Percentiles rank a stretch among this genome's conserved stretches.
These are phyloP conservation scores for Symbiodinium pilosum DNA, from an alignment of 73 alveolate species.

Conservation along the genomic window DNA sequence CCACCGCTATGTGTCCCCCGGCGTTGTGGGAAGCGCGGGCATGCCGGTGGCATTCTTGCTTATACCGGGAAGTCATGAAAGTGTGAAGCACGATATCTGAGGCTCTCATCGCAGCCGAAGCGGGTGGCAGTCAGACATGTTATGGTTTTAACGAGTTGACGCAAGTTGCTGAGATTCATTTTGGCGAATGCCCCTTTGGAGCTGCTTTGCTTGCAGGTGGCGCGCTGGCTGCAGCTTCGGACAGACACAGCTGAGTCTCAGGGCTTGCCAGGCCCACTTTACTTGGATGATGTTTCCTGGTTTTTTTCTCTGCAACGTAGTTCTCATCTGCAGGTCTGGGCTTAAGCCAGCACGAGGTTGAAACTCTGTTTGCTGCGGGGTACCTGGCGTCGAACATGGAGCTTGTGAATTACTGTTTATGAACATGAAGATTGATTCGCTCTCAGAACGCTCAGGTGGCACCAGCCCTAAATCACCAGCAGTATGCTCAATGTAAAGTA, in stretches of 20 bases:
- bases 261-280: neutral
- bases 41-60: neutral
- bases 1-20: constrained; percentile 31
- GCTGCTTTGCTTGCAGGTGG: neutral
- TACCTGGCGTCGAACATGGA: too few species aligned
- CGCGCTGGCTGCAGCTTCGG: constrained; percentile 8
- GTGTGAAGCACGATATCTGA: neutral
- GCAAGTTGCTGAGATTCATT: too few species aligned
- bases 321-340: constrained; percentile 25
- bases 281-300: neutral
- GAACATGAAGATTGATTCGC: too few species aligned
- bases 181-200: too few species aligned
- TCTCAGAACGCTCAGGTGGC: too few species aligned
- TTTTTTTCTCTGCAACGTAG: neutral
- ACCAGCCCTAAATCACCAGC: too few species aligned
- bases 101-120: neutral
- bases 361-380: constrained; percentile 67
- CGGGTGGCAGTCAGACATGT: neutral
- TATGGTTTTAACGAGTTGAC: neutral
- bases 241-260: neutral
- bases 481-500: too few species aligned
- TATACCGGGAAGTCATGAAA: neutral
- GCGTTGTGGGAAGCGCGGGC: neutral
- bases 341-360: constrained; percentile 82
- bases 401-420: too few species aligned